Evolutionary conservation across 352 stramenopile genomes (phyloP).

Genomic region (Globisporangium perplexum): DNA sequence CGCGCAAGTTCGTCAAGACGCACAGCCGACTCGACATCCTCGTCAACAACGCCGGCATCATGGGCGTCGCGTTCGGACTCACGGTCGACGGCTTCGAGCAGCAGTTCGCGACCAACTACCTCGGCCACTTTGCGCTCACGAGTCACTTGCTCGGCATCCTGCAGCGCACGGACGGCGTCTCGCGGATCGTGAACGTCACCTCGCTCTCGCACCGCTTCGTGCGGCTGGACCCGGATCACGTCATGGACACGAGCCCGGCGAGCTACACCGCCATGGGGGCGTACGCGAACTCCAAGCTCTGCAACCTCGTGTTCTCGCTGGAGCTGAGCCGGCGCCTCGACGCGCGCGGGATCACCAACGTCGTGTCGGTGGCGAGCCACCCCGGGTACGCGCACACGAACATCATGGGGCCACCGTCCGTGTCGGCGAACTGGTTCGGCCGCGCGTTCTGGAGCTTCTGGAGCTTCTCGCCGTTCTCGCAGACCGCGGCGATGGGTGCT

Average conservation of each 20-base stretch:
- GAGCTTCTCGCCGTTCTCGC: conserved; percentile 19
- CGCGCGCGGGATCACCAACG: conserved; percentile 11
- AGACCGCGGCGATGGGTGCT: conserved; percentile 26
- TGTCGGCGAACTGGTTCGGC: conserved; percentile 9
- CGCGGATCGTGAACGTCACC: conserved; percentile 17
- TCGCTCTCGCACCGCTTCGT: conserved; percentile 15
- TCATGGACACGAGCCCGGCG: conserved; percentile 4
- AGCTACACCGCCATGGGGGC: conserved; percentile 26
- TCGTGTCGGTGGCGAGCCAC: conserved; percentile 25
- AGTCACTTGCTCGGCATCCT: conserved; percentile 12
- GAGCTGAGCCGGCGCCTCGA: conserved; percentile 65
- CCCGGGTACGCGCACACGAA: conserved; percentile 24
- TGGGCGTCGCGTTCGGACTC: conserved; percentile 10
- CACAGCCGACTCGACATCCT: conserved; percentile 25
- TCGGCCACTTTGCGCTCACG: conserved; percentile 21
- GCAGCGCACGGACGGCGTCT: conserved; percentile 8
- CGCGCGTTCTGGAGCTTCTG: conserved; percentile 18
- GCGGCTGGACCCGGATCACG: neutral
- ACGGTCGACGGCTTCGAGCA: conserved; percentile 21
- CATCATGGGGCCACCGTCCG: conserved; percentile 14
- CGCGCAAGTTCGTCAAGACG: conserved; percentile 21
- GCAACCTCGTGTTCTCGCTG: conserved; percentile 89
- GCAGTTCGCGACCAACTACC: conserved; percentile 32
- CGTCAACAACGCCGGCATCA: conserved; percentile 37
- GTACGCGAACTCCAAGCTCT: conserved; percentile 89